Conservation (phyloP, 2,329 filamentous ascomycete genomes). For the Colletotrichum salicis region DNA sequence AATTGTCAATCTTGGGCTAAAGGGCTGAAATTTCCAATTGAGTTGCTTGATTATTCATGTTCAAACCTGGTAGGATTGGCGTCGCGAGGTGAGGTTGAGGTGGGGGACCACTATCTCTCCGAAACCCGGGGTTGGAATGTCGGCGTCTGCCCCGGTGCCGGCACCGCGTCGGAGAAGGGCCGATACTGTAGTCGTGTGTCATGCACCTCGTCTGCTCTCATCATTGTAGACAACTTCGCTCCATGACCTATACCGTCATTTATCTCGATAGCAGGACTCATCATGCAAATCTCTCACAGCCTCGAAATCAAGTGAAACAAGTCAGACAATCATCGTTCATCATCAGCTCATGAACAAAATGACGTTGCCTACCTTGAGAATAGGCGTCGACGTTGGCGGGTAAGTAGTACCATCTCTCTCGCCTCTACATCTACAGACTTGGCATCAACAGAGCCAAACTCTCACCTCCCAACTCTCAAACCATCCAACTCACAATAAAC, state of each 20-base stretch:
- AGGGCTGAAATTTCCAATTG: background rate
- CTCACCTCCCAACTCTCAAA: background rate
- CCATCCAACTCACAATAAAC: too few relatives aligned
- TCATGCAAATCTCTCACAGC: background rate
- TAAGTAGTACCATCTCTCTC: background rate
- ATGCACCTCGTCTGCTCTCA: background rate
- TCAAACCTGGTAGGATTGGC: background rate
- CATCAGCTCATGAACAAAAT: background rate
- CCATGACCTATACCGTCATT: background rate
- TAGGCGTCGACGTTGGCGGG: conserved; percentile 14
- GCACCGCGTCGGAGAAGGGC: conserved; percentile 9
- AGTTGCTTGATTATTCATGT: background rate
- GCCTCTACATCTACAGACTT: background rate
- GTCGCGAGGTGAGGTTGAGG: background rate
- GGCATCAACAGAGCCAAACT: background rate
- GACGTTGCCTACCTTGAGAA: background rate
- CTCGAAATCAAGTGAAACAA: background rate
- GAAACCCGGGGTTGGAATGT: background rate
- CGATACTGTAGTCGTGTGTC: background rate
- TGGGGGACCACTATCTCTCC: background rate
- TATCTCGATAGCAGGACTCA: too few relatives aligned
- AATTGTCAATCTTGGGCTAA: background rate
- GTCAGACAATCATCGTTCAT: background rate
- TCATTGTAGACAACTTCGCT: background rate
- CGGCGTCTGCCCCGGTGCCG: conserved; percentile 21